These are phyloP conservation scores for Berberis vulgaris DNA, from an alignment of 164 flowering plant species.

Conservation along the genomic window DNA sequence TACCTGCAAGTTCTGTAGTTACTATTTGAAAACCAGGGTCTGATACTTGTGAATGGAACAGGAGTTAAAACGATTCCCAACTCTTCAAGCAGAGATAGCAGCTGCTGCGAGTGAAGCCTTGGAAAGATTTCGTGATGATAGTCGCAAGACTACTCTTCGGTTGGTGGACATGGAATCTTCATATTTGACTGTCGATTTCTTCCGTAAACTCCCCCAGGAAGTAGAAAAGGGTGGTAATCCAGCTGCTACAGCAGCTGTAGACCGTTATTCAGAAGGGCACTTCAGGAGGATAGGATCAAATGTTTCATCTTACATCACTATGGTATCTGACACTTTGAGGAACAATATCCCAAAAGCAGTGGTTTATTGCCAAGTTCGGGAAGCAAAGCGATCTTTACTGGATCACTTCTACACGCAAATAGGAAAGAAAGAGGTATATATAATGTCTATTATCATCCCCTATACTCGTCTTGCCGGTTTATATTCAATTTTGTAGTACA, in stretches of 20 bases:
- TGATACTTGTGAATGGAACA: constrained; percentile 16
- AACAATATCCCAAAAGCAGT: constrained; percentile 57
- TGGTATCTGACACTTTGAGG: constrained; percentile 51
- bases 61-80: constrained; percentile 62
- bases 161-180: constrained; percentile 76
- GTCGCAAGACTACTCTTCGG: constrained; percentile 44
- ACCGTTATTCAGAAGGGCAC: constrained; percentile 50
- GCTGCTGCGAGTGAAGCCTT: constrained; percentile 45
- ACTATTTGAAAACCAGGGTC: background rate
- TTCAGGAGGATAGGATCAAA: constrained; percentile 56
- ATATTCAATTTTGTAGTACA: background rate
- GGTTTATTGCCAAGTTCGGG: constrained; percentile 64
- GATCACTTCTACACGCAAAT: constrained; percentile 52
- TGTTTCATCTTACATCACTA: constrained; percentile 40
- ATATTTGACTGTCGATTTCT: constrained; percentile 61
- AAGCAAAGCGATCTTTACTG: constrained; percentile 49
- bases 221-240: constrained; percentile 42
- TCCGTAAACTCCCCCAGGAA: constrained; percentile 56
- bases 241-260: constrained; percentile 25
- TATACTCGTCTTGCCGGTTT: too few species aligned
- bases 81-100: constrained; percentile 52
- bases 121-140: constrained; percentile 57
- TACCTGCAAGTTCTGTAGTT: background rate
- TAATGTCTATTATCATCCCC: background rate
- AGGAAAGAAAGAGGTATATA: constrained; percentile 59